phyloP scores from a whole-genome alignment of 2,329 filamentous ascomycete species.

The Aureobasidium subglaciale region DNA sequence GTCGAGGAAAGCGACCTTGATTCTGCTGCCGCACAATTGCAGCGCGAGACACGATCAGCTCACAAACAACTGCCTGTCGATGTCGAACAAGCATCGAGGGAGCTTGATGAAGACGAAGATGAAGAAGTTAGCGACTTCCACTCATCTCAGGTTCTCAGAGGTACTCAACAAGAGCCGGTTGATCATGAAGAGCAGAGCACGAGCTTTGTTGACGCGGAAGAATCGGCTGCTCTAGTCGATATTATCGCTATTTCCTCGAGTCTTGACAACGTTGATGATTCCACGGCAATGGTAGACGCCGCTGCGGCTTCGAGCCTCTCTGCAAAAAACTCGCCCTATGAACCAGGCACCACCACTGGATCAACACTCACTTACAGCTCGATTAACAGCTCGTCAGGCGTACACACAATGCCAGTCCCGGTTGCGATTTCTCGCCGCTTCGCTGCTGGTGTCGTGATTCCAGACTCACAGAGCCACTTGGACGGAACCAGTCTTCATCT shows the following conservation, averaged over 20 bases:
- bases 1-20: not conserved
- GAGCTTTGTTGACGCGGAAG: not conserved
- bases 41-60: not conserved
- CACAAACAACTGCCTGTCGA: not conserved
- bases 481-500: slow-evolving; percentile 3
- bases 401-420: not conserved
- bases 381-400: slow-evolving; percentile 7
- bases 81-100: not conserved
- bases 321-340: slow-evolving; percentile 17
- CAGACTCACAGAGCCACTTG: slow-evolving; percentile 21
- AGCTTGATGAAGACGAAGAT: not conserved
- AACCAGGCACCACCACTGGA: slow-evolving; percentile 13
- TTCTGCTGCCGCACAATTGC: slow-evolving; percentile 1
- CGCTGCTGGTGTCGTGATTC: slow-evolving; percentile 18
- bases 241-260: too few species aligned
- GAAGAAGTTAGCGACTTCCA: slow-evolving; percentile 13
- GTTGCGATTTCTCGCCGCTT: not conserved
- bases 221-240: too few species aligned
- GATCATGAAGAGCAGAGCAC: not conserved
- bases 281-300: slow-evolving; percentile 8
- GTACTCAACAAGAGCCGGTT: slow-evolving; percentile 10
- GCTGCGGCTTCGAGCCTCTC: slow-evolving; percentile 16
- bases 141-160: slow-evolving; percentile 16
- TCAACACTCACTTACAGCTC: not conserved
- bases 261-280: not conserved